Base-by-base conservation (phyloP, 192 early-diverging fungal species). In the Oehlia diaphana region DNA sequence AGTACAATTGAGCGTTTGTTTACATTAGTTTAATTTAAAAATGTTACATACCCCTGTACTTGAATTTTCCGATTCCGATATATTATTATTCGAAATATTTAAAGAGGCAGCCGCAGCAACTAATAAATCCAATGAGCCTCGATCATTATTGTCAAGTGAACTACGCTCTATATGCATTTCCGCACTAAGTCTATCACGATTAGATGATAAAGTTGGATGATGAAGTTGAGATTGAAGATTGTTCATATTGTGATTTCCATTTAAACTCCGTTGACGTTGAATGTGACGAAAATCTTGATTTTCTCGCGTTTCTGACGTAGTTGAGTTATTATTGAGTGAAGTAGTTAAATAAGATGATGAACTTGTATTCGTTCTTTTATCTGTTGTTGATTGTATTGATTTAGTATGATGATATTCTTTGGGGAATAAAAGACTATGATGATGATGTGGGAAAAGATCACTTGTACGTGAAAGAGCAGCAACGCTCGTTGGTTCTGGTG, bases 401-500 rank as follows among this genome's bases (percentile, higher is more conserved):
- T 39, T 70, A 67, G 65, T 67, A 33, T 67, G 6, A 35, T 33
- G 14, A 28, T 67, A 67, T 35, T 67, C 65, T 33, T 67, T 67
- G 33, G 65, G 2, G 65, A 67, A 70, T 70, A 44, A 70, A 39
- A 58, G 53, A 58, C 4, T 4, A 19, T 42, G 19, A 44, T n/a
- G 5, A 19, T 42, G 19, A 44, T n/a, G 5, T 39, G 39, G 37
- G 39, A 70, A 70, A 37, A 70, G 14, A 44, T 70, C 39, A 39
- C 37, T 70, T 16, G 68, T 44, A 39, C 33, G 68, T 9, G 37
- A 39, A 70, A 70, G 31, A 37, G 68, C 64, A 9, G 65, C 65
- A 33, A 67, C 65, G 26, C 65, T 70, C 9, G 68, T 70, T 70
- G 68, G 68, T 70, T 70, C 68, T 47, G 68, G 68, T 42, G 68